phyloP scores from a whole-genome alignment of 2,329 filamentous ascomycete species.

The Purpureocillium takamizusanense region DNA sequence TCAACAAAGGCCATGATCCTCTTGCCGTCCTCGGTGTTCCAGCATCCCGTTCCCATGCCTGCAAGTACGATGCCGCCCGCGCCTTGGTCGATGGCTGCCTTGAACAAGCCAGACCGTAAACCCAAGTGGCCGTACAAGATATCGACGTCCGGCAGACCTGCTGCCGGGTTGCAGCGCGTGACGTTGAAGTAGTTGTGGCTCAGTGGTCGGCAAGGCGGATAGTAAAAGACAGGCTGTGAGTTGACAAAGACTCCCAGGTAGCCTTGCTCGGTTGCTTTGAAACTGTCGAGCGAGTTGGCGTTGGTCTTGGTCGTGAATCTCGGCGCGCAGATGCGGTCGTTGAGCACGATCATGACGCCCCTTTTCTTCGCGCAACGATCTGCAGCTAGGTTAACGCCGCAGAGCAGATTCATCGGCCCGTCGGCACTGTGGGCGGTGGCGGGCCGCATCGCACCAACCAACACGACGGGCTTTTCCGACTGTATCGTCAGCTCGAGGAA shows the following conservation, averaged over 20 bases:
- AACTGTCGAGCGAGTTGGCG: conserved; percentile 54
- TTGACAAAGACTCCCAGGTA: conserved; percentile 50
- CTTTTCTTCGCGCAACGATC: conserved; percentile 34
- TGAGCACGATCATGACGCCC: conserved; percentile 51
- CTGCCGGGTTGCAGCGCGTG: conserved; percentile 12
- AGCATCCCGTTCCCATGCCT: conserved; percentile 44
- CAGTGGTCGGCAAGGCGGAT: conserved; percentile 36
- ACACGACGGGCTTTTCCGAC: conserved; percentile 48
- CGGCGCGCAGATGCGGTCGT: conserved; percentile 49
- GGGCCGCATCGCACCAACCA: conserved; percentile 55
- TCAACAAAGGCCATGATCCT: conserved; percentile 34
- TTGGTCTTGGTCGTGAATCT: conserved; percentile 54
- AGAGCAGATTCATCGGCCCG: conserved; percentile 52
- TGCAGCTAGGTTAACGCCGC: conserved; percentile 48
- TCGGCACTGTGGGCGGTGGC: conserved; percentile 54
- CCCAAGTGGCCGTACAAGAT: conserved; percentile 48
- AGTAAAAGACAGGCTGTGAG: conserved; percentile 52
- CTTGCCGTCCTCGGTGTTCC: conserved; percentile 26
- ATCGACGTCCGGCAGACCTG: conserved; percentile 41
- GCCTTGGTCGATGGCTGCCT: conserved; percentile 36
- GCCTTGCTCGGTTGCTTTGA: conserved; percentile 47
- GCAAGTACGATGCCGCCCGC: conserved; percentile 47
- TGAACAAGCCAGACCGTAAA: conserved; percentile 36
- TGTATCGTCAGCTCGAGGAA: conserved; percentile 50
- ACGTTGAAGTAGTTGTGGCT: conserved; percentile 35